A percentile compares a stretch with the other conserved stretches of the same genome.
phyloP scores from a whole-genome alignment of 78 protist genomes.

The Thecamonas trahens region DNA sequence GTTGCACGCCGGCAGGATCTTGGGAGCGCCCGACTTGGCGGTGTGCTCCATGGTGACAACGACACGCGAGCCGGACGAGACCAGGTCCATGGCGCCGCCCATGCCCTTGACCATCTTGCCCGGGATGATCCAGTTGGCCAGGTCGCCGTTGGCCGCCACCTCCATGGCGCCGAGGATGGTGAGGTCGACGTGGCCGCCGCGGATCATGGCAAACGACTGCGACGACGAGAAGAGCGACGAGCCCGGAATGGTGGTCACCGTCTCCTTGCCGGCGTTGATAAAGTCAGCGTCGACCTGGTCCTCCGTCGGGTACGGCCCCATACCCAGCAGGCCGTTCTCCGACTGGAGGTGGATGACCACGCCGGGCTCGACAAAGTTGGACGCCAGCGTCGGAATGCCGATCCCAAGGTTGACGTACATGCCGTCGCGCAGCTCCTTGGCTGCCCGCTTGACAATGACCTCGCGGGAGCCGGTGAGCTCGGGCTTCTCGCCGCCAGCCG shows the following conservation, averaged over 20 bases:
- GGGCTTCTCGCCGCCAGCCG: not conserved
- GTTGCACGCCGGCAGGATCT: constrained; percentile 72
- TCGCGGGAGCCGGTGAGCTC: constrained; percentile 55
- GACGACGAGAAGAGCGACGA: constrained; percentile 65
- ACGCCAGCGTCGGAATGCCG: constrained; percentile 92
- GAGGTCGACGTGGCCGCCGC: constrained; percentile 82
- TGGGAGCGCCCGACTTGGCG: constrained; percentile 78
- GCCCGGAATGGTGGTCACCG: constrained; percentile 85
- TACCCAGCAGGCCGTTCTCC: constrained; percentile 92
- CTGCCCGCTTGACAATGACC: constrained; percentile 82
- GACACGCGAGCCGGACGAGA: constrained; percentile 74
- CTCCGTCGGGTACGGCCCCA: constrained; percentile 76
- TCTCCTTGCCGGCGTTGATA: constrained; percentile 91
- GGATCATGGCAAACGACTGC: constrained; percentile 92
- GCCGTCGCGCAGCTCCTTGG: constrained; percentile 84
- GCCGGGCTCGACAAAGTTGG: constrained; percentile 69
- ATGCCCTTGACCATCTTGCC: constrained; percentile 95
- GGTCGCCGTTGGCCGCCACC: constrained; percentile 79
- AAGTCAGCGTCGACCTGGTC: constrained; percentile 83
- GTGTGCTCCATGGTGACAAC: constrained; percentile 93
- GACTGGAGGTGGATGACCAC: constrained; percentile 62
- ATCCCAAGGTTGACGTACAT: constrained; percentile 91
- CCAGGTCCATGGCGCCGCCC: constrained; percentile 97
- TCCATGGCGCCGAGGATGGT: constrained; percentile 94
- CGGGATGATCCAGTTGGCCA: constrained; percentile 97